These are phyloP conservation scores for Borovskyia barvae DNA, from an alignment of 208 protist species.

Conservation along the genomic window DNA sequence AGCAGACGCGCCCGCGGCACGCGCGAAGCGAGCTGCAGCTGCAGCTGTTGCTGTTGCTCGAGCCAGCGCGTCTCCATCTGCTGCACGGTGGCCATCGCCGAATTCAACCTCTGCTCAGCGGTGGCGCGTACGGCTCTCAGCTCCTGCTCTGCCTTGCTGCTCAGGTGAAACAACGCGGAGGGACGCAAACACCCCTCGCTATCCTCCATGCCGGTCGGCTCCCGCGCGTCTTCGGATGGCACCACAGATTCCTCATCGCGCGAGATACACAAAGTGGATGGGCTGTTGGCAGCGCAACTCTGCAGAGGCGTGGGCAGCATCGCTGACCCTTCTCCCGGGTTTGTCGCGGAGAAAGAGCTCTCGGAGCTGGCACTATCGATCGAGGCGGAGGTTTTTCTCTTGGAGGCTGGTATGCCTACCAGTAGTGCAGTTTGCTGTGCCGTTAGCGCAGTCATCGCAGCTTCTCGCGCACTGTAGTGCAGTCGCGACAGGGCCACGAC, in stretches of 20 bases:
- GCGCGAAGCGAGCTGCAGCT: constrained; percentile 11
- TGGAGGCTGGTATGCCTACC: no score
- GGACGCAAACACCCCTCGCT: not conserved
- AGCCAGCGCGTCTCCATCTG: constrained; percentile 18
- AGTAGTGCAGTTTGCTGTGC: no score
- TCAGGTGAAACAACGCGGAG: constrained; percentile 1
- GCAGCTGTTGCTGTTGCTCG: constrained; percentile 13
- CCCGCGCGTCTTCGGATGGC: no score
- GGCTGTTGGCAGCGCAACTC: no score
- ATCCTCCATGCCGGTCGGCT: not conserved
- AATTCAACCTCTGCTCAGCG: constrained; percentile 1
- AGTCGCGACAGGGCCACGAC: constrained; percentile 7
- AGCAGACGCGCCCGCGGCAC: constrained; percentile 5
- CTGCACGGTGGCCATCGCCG: not conserved
- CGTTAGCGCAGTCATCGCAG: not conserved
- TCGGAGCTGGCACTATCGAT: no score
- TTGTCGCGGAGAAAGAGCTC: no score
- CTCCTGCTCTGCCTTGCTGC: constrained; percentile 13
- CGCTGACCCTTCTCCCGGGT: no score
- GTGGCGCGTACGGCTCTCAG: constrained; percentile 4
- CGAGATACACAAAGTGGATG: no score
- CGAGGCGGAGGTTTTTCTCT: no score
- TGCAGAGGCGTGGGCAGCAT: no score
- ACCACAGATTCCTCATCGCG: no score
- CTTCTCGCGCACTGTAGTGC: constrained; percentile 13